Evolutionary conservation across 805 yeast species (phyloP), one percentile per base, ranked within the genome.

Genomic region (Lipomyces sp.): DNA sequence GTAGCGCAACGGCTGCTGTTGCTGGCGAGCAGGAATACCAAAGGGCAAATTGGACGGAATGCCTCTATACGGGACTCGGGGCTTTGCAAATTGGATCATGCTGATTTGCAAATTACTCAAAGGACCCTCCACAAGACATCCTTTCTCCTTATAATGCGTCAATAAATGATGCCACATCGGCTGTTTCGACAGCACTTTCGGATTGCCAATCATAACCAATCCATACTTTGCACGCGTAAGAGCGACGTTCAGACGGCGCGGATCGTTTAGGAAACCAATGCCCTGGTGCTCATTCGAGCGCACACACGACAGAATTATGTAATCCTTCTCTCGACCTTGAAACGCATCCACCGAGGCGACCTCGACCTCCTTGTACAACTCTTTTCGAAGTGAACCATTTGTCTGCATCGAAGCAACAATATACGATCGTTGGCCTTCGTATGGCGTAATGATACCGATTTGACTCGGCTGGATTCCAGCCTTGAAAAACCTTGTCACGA

Each of bases 341-440:
- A 88, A 88, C 1, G 96, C 93, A 67, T 88, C 96, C n/a, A 88
- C 84, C n/a, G 95, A 85, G 5, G 93, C 88, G 26, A 90, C 89
- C 69, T 90, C 97, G 41, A 90, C 84, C 45, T 79, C 81, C 43
- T 74, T 67, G 65, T 87, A 87, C 31, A 78, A 68, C 1, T 81
- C 82, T 57, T 79, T 79, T 47, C 82, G 84, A 64, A 83, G 64
- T 0, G 86, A 69, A 28, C 90, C 85, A 60, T 82, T 82, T 73
- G 81, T 67, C 61, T 79, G 78, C 87, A 90, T 80, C 66, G 85
- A 85, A 63, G 83, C 89, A 8, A 81, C 77, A 45, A 90, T 71
- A 64, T 83, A 89, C 0, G 90, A 86, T 55, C 96, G 73, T 70
- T 90, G 97, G 31, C 96, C 97, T 66, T 88, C 95, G 68, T 90